These are phyloP conservation scores for Cladosporium phlei DNA, from an alignment of 2,329 filamentous ascomycete genomes.

Conservation along the genomic window DNA sequence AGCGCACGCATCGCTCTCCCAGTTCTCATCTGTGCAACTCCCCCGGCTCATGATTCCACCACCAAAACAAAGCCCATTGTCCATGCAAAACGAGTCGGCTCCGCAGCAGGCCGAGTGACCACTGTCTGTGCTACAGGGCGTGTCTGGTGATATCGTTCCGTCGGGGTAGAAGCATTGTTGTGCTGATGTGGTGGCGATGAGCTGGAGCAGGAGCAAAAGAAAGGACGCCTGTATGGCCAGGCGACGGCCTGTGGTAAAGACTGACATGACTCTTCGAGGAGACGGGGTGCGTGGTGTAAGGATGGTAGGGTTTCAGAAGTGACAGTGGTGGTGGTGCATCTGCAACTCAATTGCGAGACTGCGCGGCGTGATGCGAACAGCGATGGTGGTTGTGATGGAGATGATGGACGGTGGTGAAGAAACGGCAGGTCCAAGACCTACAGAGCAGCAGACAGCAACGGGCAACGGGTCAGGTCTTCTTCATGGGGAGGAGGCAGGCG, in stretches of 20 bases:
- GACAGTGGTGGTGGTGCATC: not conserved
- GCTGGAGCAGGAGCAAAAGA: slow-evolving; percentile 10
- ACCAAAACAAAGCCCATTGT: slow-evolving; percentile 30
- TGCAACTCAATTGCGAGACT: too few relatives aligned
- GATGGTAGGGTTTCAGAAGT: not conserved
- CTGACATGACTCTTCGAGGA: slow-evolving; percentile 6
- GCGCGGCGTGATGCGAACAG: too few relatives aligned
- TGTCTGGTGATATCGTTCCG: slow-evolving; percentile 9
- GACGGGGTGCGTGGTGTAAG: too few relatives aligned
- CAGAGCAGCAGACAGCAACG: too few relatives aligned
- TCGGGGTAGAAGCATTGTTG: slow-evolving; percentile 15
- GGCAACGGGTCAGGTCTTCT: too few relatives aligned
- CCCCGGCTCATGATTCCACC: slow-evolving; percentile 27
- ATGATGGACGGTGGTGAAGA: too few relatives aligned
- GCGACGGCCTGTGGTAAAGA: slow-evolving; percentile 14
- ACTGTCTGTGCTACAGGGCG: slow-evolving; percentile 1
- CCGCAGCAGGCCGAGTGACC: slow-evolving; percentile 25
- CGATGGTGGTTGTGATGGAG: too few relatives aligned
- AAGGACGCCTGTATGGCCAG: slow-evolving; percentile 13
- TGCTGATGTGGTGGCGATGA: slow-evolving; percentile 4
- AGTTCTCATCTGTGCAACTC: slow-evolving; percentile 31
- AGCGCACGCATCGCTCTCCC: slow-evolving; percentile 27
- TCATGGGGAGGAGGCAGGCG: too few relatives aligned
- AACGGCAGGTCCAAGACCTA: too few relatives aligned
- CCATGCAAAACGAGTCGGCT: slow-evolving; percentile 28